Evolutionary conservation across 768 basidiomycete species (phyloP).

Genomic region (Clavaria fumosa): DNA sequence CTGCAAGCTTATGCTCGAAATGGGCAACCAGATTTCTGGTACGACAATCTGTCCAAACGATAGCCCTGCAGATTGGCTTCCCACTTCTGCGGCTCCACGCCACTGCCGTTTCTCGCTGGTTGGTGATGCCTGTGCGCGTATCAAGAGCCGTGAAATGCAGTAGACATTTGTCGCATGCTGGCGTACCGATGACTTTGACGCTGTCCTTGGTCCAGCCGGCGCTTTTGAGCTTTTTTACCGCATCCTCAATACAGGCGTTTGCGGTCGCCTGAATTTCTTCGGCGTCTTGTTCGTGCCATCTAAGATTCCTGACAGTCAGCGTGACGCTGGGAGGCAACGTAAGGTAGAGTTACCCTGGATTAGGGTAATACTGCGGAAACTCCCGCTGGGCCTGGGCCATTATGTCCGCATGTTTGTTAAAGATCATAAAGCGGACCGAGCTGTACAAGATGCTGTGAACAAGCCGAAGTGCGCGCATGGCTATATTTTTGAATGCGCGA

Average conservation of each 20-base stretch:
- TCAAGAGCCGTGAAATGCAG: too few relatives aligned
- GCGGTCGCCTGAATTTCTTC: conserved; percentile 65
- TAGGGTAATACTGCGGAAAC: conserved; percentile 86
- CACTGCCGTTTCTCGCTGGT: conserved; percentile 92
- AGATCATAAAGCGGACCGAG: conserved; percentile 84
- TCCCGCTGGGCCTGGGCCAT: conserved; percentile 82
- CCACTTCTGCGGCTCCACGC: conserved; percentile 88
- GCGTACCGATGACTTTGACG: conserved; percentile 82
- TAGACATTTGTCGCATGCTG: not conserved
- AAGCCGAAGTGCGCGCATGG: not conserved
- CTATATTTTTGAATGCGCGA: conserved; percentile 6
- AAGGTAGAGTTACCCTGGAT: conserved; percentile 58
- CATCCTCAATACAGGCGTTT: conserved; percentile 58
- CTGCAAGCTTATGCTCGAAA: conserved; percentile 53
- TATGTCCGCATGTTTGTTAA: conserved; percentile 77
- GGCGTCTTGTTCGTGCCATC: conserved; percentile 95
- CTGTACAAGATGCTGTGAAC: conserved; percentile 22
- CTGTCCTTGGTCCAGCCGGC: conserved; percentile 67
- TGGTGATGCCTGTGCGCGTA: conserved; percentile 59
- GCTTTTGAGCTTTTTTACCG: conserved; percentile 53
- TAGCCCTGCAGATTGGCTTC: conserved; percentile 72
- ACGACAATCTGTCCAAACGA: conserved; percentile 96
- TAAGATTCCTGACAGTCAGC: conserved; percentile 14
- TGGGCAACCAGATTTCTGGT: conserved; percentile 77
- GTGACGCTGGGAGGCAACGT: not conserved